Base-by-base conservation (phyloP, 2,329 filamentous ascomycete genomes). In the Rhinocladiella mackenziei region DNA sequence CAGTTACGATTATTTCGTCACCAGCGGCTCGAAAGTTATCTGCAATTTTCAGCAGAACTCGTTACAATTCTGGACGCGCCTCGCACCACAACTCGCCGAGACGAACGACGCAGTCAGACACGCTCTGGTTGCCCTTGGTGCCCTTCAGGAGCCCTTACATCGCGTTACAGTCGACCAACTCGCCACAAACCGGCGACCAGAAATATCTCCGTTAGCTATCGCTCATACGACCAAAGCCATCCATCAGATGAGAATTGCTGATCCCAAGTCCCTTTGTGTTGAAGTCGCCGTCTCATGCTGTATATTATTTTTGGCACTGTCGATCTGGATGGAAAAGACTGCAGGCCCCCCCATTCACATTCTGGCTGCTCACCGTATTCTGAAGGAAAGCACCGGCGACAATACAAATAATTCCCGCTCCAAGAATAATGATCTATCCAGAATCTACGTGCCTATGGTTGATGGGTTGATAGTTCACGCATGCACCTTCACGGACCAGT, bases 311-410 rank as follows among this genome's bases (percentile, higher is more conserved):
- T 13, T 32, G 26, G 43, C 43, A 18, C 19, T 41, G 31, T 23
- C 41, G 31, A 36, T 46, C 28, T 46, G 43, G 38, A 42, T 35
- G 7, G 38, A 41, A 32, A 46, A 38, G 43, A 41, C 43, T 2
- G 30, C 37, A n/a, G 4, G 11, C 6, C 7, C 20, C 8, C 31
- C 33, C 6, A 23, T 39, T 11, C 43, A 46, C 33, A 34, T 42
- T 7, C 13, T 46, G 22, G 43, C 43, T 10, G 43, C 43, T 13
- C 25, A 46, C 28, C 36, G 37, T 8, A 45, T 45, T 19, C n/a
- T 45, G 17, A 22, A 36, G 11, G 43, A 40, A n/a, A 40, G 25
- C 9, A n/a, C 29, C 18, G 29, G 19, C 20, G 11, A 14, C 13
- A 28, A 25, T 3, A 18, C 15, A 17, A 30, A 10, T 15, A 11